These are phyloP conservation scores for Xylaria sp. DNA, from an alignment of 2,329 filamentous ascomycete genomes.

Conservation along the genomic window DNA sequence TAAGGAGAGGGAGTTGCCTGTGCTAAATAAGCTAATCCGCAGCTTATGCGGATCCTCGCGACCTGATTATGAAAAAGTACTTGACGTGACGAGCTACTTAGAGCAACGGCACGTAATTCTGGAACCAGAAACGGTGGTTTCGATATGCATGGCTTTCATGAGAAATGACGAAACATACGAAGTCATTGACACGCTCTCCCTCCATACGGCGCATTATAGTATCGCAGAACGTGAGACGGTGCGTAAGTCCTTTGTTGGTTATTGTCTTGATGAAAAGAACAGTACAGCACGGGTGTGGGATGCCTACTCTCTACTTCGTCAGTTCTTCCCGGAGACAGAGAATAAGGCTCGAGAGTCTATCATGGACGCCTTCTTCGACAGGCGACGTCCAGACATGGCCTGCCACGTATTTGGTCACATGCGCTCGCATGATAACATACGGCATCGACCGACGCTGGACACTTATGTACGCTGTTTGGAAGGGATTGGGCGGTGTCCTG, in stretches of 20 bases:
- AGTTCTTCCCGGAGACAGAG: slow-evolving; percentile 74
- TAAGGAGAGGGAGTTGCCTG: slow-evolving; percentile 68
- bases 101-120: slow-evolving; percentile 76
- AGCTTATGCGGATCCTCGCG: slow-evolving; percentile 70
- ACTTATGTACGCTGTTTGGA: slow-evolving; percentile 84
- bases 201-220: slow-evolving; percentile 77
- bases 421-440: slow-evolving; percentile 76
- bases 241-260: slow-evolving; percentile 72
- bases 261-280: slow-evolving; percentile 71
- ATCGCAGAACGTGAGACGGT: slow-evolving; percentile 75
- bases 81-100: slow-evolving; percentile 77
- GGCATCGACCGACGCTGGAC: slow-evolving; percentile 73
- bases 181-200: slow-evolving; percentile 82
- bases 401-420: slow-evolving; percentile 91
- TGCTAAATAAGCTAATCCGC: slow-evolving; percentile 78
- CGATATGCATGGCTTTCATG: slow-evolving; percentile 79
- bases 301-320: slow-evolving; percentile 72
- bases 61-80: slow-evolving; percentile 76
- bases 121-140: slow-evolving; percentile 78
- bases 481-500: slow-evolving; percentile 72
- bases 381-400: slow-evolving; percentile 84
- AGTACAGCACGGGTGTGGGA: slow-evolving; percentile 74
- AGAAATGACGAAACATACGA: slow-evolving; percentile 81
- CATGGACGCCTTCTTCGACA: slow-evolving; percentile 85
- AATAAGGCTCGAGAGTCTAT: slow-evolving; percentile 73